Percentiles rank a stretch among this genome's conserved stretches.
These are phyloP conservation scores for Mycena olivaceomarginata DNA, from an alignment of 768 basidiomycete genomes.

Conservation along the genomic window DNA sequence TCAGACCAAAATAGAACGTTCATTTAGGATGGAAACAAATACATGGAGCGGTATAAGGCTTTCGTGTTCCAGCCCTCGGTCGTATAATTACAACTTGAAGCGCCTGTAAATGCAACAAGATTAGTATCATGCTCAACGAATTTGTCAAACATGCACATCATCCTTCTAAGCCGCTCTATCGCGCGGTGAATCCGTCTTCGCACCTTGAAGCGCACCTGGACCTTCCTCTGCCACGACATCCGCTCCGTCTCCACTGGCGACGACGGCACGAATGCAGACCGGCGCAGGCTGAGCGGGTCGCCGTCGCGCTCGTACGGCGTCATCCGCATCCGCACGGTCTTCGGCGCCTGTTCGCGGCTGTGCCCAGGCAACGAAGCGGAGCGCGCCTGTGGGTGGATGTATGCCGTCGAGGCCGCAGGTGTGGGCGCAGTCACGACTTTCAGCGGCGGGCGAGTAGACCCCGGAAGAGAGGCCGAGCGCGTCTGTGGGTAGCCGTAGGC, in stretches of 20 bases:
- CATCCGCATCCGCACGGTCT: not conserved
- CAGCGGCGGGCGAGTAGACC: not conserved
- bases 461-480: not conserved
- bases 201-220: slow-evolving; percentile 21
- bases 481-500: not conserved
- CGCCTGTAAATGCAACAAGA: slow-evolving; percentile 13
- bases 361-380: not conserved
- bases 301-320: slow-evolving; percentile 35
- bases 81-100: slow-evolving; percentile 4
- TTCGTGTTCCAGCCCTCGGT: not conserved
- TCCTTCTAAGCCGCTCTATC: slow-evolving; percentile 9
- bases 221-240: not conserved
- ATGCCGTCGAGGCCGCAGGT: not conserved
- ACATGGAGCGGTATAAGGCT: not conserved
- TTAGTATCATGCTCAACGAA: not conserved
- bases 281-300: slow-evolving; percentile 36
- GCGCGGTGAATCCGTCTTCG: slow-evolving; percentile 10
- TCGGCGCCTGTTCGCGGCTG: not conserved
- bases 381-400: not conserved
- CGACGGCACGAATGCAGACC: slow-evolving; percentile 33
- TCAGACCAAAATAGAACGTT: not conserved
- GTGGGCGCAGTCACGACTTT: not conserved
- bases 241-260: not conserved
- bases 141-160: slow-evolving; percentile 7
- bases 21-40: not conserved